Evolutionary conservation across 495 filamentous ascomycete species (phyloP), one percentile per base, ranked within the genome.

Genomic region (Daldinia grandis): DNA sequence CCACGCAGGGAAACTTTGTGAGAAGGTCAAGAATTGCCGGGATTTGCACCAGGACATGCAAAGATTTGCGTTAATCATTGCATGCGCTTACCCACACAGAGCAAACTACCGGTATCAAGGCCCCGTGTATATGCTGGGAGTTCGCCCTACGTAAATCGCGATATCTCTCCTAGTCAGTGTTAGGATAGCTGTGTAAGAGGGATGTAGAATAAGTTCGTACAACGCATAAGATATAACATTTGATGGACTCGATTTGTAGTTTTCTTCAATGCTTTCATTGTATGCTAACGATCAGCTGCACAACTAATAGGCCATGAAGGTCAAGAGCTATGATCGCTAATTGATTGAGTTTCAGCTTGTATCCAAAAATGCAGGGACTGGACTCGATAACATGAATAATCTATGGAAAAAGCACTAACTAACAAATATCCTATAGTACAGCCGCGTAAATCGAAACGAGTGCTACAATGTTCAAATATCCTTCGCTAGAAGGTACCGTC

Each of bases 1-100:
- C 61, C 37, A 55, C 38, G 12, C 5, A 31, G 58, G 65, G 19
- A 47, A 25, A 51, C 4, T 42, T 15, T 31, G 21, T 55, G 12
- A 31, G 37, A 64, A 62, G 19, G 61, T 68, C 33, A 73, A 68
- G 70, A 62, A 58, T 68, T 68, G 30, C 50, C 70, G 65, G 31
- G 69, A 69, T 73, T 28, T 21, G 30, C 61, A 19, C 57, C 5
- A 37, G 70, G 70, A 42, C 60, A 27, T 4, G 42, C 27, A 53
- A 38, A 65, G 70, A 68, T 73, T 65, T 44, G 56, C 60, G 57
- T 30, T 57, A 42, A 65, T 58, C 65, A 55, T 51, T 51, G 42
- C 51, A 49, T 47, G 21, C 37, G 37, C n/a, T n/a, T 33, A 56
- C 19, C 19, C 40, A n/a, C 50, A 28, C 35, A 37, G 14, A 35